Base-by-base conservation (phyloP, 345 rosid genomes). In the Salix viminalis region DNA sequence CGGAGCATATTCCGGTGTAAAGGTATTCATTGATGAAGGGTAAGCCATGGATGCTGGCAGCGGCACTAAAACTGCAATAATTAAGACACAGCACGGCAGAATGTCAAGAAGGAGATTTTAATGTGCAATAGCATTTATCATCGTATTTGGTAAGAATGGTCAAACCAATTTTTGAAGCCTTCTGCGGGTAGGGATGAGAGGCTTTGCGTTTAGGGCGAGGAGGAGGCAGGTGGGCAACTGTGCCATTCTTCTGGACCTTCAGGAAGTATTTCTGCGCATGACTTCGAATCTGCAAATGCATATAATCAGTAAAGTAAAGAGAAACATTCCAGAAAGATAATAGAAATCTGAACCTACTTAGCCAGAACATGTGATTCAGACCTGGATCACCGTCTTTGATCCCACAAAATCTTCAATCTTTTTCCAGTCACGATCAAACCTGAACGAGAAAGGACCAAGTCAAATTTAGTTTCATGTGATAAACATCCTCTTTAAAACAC, bases 401-500 rank as follows among this genome's bases (percentile, higher is more conserved):
- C 97, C 96, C 65, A 95, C 98, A 81, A 95, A 93, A 89, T 95
- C 99, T 85, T 95, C 98, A 65, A 93, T 95, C 83, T 93, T 95
- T 81, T 95, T 95, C 99, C 98, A 93, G 82, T 93, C 99, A 24
- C 99, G 99, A 69, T 95, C 98, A 85, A 95, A 95, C 84, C 99
- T 95, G 85, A 82, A 85, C 46, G 46, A 42, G 11, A 52, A 26
- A 72, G 85, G 41, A 77, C 32, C 7, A n/a, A 34, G 52, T 67
- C n/a, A 65, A 68, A n/a, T 36, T 46, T 26, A 71, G 42, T 52
- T 70, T 52, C 28, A 65, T 32, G 14, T 36, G 19, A 61, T 34
- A 41, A 73, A 16, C 50, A 46, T 46, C 50, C 50, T 46, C 0
- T 12, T 3, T 41, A 41, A 10, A 2, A 10, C 46, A 42, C 13